Conservation (phyloP, 108 stramenopile genomes). For the Aurantiochytrium sp. region DNA sequence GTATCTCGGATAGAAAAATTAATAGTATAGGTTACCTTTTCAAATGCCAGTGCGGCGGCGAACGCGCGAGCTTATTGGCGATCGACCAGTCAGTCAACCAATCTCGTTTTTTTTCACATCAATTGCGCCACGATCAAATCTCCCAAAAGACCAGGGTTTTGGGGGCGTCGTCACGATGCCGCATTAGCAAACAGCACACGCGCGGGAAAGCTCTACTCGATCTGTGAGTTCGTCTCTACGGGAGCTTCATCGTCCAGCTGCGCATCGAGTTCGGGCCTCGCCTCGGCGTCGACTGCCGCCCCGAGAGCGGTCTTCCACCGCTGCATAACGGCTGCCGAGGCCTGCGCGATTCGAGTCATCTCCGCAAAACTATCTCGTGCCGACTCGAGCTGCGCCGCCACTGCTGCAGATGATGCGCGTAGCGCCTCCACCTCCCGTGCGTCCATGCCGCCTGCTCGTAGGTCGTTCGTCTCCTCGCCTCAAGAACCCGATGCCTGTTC, state of each 20-base stretch:
- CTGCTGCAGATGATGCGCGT: neutral
- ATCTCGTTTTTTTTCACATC: no score
- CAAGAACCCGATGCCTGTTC: no score
- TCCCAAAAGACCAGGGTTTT: no score
- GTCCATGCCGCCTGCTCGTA: neutral
- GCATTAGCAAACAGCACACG: no score
- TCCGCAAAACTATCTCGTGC: neutral
- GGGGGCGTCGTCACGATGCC: no score
- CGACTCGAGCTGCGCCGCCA: neutral
- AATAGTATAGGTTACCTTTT: neutral
- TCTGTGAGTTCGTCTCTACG: no score
- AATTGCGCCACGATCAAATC: no score
- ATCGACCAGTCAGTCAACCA: no score
- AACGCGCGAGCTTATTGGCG: no score
- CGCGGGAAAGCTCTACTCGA: no score
- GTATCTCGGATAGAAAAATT: neutral
- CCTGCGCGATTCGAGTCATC: neutral
- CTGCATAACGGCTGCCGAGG: neutral
- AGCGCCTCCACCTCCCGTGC: neutral
- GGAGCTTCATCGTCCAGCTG: neutral
- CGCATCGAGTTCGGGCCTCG: neutral
- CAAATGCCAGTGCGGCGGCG: no score
- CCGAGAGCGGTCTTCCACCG: neutral
- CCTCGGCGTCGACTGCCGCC: neutral
- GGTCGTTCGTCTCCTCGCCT: neutral